Base-by-base conservation (phyloP, 1,284 basidiomycete genomes). In the Xerocomus minutiporus region DNA sequence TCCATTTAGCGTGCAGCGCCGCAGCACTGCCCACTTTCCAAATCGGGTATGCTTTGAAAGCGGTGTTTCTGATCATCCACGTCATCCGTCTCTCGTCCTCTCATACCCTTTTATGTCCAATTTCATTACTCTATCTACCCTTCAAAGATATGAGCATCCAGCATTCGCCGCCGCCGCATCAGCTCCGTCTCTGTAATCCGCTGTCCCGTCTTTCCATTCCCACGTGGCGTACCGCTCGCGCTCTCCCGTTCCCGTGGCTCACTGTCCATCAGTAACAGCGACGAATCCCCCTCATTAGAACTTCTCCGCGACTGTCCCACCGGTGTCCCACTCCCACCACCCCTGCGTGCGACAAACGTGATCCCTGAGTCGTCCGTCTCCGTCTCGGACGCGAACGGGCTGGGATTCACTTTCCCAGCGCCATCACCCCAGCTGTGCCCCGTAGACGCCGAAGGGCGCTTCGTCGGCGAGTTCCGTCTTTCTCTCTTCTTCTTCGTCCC, bases 151-250 rank as follows among this genome's bases (percentile, higher is more conserved):
- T 86, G 84, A 35, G 83, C 75, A 60, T 87, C 84, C 50, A 88
- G 68, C 66, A 88, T 61, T 58, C 91, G 75, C 55, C 91, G 75
- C 52, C 91, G 73, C 64, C 88, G 72, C 81, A 93, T 84, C 64
- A 93, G 68, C 72, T 93, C 91, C 11, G 76, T 82, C 71, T 93
- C 89, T 20, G 80, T 77, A 51, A 88, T 88, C 42, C 85, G 82
- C 63, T 84, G 81, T 52, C 84, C 78, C 39, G 76, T 77, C 70
- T 78, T 72, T 57, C 78, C 76, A 36, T 69, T 69, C 20, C 60
- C 55, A 52, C 72, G 69, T 6, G 68, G 61, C 26, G 67, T 69
- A 28, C 67, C 68, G 56, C 12, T 53, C 46, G 26, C 61, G 13
- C 67, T 65, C 57, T 71, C 63, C 49, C 61, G 55, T 39, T 58